Evolutionary conservation across 2,329 filamentous ascomycete genomes (phyloP), one percentile per base, ranked within the genome.

Genomic region (Bipolaris zeicola): DNA sequence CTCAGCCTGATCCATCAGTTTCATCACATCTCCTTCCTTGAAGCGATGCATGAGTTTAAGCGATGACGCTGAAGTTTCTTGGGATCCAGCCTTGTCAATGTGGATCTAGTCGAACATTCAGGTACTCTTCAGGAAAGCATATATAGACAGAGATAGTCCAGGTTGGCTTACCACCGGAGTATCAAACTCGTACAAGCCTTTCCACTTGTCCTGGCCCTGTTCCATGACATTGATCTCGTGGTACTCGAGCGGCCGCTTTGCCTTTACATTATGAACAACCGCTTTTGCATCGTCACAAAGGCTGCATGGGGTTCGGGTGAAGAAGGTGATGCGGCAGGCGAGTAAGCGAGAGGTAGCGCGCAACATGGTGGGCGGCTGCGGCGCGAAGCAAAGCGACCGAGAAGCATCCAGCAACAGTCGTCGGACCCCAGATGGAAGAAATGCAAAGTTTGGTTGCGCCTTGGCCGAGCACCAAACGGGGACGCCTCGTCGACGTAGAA

Each of bases 21-120:
- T 81, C 58, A 85, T 79, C 2, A 94, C 84, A 56, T 92, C 83
- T 4, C 86, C 83, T 24, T 83, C 78, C 0, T 84, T 88, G 75
- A 93, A 91, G 16, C 88, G 83, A 73, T 93, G 90, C 89, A 93
- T 93, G 45, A 93, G 79, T 73, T 92, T 92, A 53, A 84, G 76
- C 1, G 88, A 87, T 59, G 85, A 68, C 5, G 82, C 81, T 1
- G 84, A 84, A 3, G 82, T 83, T 52, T 80, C 77, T 3, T 80
- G 6, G 75, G 77, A 10, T 78, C 77, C 57, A 44, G 62, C 53
- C 55, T 85, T 87, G 77, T 86, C 87, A 58, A 93, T 77, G 67
- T 88, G 86, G 28, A 88, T 78, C 83, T 85, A 57, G 6, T 48
- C 45, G 57, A 55, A 55, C 61, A 62, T 46, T 71, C 43, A 71